Base-by-base conservation (phyloP, 2,329 filamentous ascomycete species). In the Exserohilum rostratum region DNA sequence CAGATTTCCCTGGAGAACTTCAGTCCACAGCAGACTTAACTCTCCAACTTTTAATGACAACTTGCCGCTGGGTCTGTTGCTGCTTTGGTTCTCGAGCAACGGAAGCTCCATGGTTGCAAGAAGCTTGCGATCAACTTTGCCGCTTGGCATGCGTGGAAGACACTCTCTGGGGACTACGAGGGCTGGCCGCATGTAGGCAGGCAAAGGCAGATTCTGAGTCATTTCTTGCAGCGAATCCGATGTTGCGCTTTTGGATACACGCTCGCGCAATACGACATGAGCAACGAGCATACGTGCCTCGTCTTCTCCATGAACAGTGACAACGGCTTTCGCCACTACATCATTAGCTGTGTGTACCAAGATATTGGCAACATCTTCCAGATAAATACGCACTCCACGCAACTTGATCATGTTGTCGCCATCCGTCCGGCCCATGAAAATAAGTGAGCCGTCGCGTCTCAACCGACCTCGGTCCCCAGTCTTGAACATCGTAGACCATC, bases 381-480 rank as follows among this genome's bases (percentile, higher is more conserved):
- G 64, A 12, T 85, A 81, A 20, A 83, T 75, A 0, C 79, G 73
- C 2, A 78, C 46, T 1, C 79, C 80, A 2, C 73, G 68, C 1
- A 83, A 63, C 58, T 83, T 83, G 56, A 83, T 65, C 38, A 80
- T 75, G 0, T 73, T 77, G 46, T 82, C 78, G 3, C 61, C 61
- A 10, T 30, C 47, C 1, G 58, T 48, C 0, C 65, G 49, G 6
- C 61, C 55, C 6, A 50, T 3, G 45, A 72, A 42, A 0, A 81
- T 50, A 0, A 65, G 53, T 2, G 27, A 4, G 0, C 79, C 79
- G 30, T 79, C 70, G 0, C 53, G 17, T 0, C 46, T 40, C 13
- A 80, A 58, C 0, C 67, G 64, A 0, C 76, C 79, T 7, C 52
- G 57, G 50, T 82, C 79, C 0, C 78, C 78, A 10, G 75, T 77